These are phyloP conservation scores for Neurospora sublineolata DNA, from an alignment of 495 filamentous ascomycete species.

Conservation along the genomic window DNA sequence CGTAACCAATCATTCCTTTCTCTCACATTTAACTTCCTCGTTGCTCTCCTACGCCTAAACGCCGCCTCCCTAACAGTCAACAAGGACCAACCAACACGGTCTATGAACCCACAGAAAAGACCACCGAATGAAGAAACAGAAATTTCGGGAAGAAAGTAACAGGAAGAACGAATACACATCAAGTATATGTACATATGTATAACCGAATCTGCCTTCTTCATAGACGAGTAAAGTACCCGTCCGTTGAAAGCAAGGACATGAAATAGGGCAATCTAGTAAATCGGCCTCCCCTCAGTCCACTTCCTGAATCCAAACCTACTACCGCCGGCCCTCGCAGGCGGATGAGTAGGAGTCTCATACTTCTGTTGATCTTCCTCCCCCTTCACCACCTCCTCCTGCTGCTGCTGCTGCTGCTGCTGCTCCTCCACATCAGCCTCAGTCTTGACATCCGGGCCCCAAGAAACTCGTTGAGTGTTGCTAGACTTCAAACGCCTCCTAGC, in stretches of 20 bases:
- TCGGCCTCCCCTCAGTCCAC: background rate
- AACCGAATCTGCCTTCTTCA: background rate
- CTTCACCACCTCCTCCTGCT: background rate
- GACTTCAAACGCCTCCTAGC: conserved; percentile 39
- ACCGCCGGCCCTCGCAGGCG: background rate
- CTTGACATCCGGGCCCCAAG: conserved; percentile 28
- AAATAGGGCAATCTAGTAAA: background rate
- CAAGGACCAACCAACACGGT: background rate
- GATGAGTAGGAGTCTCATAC: background rate
- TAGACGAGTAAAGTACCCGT: background rate
- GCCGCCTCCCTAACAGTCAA: background rate
- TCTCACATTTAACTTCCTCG: background rate
- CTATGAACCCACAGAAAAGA: background rate
- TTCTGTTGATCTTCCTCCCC: background rate
- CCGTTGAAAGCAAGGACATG: background rate
- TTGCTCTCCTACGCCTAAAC: background rate
- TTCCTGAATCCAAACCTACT: background rate
- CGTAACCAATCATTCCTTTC: too few relatives aligned
- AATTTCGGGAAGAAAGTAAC: background rate
- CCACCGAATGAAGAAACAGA: background rate
- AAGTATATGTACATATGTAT: background rate
- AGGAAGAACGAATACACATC: background rate
- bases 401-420: background rate
- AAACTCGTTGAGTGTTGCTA: conserved; percentile 27
- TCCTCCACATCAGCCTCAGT: conserved; percentile 6